A percentile compares a stretch with the other conserved stretches of the same genome.
Conservation (phyloP, 2,329 filamentous ascomycete genomes). For the Nectriaceae sp. region DNA sequence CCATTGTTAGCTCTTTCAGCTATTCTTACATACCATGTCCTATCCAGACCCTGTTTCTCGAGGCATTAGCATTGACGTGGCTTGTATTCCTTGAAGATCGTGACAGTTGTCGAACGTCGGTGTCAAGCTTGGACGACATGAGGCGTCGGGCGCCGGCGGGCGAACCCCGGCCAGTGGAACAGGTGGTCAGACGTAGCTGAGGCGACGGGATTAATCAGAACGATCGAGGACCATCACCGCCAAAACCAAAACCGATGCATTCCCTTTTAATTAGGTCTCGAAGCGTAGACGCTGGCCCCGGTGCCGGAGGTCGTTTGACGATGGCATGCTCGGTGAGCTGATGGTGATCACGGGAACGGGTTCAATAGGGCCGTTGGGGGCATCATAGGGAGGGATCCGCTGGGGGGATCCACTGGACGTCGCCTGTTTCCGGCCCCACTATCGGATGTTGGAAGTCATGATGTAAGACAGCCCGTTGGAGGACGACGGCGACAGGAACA, state of each 20-base stretch:
- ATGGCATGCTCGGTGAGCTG: conserved; percentile 31
- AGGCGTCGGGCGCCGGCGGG: conserved; percentile 10
- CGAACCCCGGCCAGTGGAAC: conserved; percentile 5
- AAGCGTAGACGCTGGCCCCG: conserved; percentile 6
- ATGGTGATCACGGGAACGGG: conserved; percentile 3
- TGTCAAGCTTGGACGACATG: conserved; percentile 15
- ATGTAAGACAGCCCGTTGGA: conserved; percentile 19
- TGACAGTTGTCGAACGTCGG: conserved; percentile 22
- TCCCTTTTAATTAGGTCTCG: conserved; percentile 10
- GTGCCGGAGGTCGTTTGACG: conserved; percentile 21
- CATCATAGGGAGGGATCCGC: conserved; percentile 20
- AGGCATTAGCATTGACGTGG: conserved; percentile 7
- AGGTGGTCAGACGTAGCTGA: no score
- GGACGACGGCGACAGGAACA: conserved; percentile 13
- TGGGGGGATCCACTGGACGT: conserved; percentile 24
- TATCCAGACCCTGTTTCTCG: neutral
- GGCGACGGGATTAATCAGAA: no score
- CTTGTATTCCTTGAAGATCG: conserved; percentile 7
- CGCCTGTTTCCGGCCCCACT: conserved; percentile 32
- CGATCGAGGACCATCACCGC: no score
- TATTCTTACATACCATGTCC: conserved; percentile 20
- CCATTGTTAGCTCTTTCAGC: conserved; percentile 19
- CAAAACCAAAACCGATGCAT: no score
- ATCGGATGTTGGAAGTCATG: conserved; percentile 29
- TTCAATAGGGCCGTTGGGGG: conserved; percentile 5